Percentiles rank a stretch among this genome's conserved stretches.
Conservation (phyloP, 2,329 filamentous ascomycete species). For the Byssoonygena ceratinophila region DNA sequence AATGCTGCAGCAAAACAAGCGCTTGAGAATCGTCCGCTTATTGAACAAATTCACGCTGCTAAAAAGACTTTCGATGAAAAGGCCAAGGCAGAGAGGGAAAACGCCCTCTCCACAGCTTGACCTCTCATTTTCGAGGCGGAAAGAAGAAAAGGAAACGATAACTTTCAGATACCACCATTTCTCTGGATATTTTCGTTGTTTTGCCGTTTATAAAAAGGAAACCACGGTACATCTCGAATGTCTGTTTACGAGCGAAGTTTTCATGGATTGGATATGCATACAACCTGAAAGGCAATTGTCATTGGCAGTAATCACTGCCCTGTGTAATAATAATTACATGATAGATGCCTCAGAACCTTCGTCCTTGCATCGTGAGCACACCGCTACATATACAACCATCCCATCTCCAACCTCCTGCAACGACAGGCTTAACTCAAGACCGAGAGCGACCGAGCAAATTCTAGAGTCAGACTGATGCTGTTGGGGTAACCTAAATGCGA, state of each 20-base stretch:
- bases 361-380: slow-evolving; percentile 1
- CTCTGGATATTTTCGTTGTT: no score
- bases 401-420: neutral
- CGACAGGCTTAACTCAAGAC: no score
- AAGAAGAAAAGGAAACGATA: neutral
- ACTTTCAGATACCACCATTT: no score
- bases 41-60: slow-evolving; percentile 30
- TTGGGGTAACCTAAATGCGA: slow-evolving; percentile 1
- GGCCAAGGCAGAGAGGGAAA: slow-evolving; percentile 8
- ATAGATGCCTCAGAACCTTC: slow-evolving; percentile 3
- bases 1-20: slow-evolving; percentile 36
- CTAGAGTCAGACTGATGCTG: neutral
- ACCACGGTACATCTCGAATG: no score
- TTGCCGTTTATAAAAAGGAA: no score
- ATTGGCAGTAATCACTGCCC: neutral
- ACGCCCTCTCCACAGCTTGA: neutral
- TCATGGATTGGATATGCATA: neutral
- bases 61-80: slow-evolving; percentile 25
- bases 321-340: slow-evolving; percentile 10
- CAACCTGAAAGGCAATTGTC: slow-evolving; percentile 1
- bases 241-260: neutral
- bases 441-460: no score
- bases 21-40: slow-evolving; percentile 30
- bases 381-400: neutral
- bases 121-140: neutral